These are phyloP conservation scores for Wickerhamomyces queroliae DNA, from an alignment of 805 yeast genomes.

Conservation along the genomic window DNA sequence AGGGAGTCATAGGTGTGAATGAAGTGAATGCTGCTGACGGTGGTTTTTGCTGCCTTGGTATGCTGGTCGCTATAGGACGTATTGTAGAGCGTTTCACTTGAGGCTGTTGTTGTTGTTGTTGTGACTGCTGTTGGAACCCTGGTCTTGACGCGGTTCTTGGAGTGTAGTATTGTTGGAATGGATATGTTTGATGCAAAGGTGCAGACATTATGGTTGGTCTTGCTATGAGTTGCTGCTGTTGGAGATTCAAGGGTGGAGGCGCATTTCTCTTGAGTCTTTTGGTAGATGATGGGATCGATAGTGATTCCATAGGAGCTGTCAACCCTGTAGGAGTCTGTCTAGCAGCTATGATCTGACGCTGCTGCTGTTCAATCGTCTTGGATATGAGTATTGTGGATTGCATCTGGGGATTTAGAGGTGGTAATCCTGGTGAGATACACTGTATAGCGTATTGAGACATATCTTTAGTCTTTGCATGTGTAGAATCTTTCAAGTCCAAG, in stretches of 20 bases:
- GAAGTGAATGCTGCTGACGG: slow-evolving; percentile 9
- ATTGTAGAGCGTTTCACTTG: too few species aligned
- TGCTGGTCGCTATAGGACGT: too few species aligned
- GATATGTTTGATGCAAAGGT: slow-evolving; percentile 24
- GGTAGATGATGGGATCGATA: slow-evolving; percentile 17
- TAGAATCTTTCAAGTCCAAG: slow-evolving; percentile 15
- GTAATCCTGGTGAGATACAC: slow-evolving; percentile 24
- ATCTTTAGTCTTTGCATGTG: slow-evolving; percentile 3
- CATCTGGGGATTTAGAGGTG: slow-evolving; percentile 23
- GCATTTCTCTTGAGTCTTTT: slow-evolving; percentile 24
- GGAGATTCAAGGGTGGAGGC: slow-evolving; percentile 25
- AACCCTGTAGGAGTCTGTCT: slow-evolving; percentile 10
- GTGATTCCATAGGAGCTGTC: slow-evolving; percentile 10
- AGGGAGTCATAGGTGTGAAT: slow-evolving; percentile 4
- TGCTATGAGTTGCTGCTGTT: slow-evolving; percentile 2
- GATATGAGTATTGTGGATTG: slow-evolving; percentile 20
- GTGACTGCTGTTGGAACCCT: neutral
- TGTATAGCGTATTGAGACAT: slow-evolving; percentile 21
- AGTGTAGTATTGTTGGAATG: slow-evolving; percentile 2
- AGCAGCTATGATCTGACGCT: slow-evolving; percentile 21
- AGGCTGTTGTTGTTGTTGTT: too few species aligned
- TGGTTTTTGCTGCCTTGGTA: too few species aligned
- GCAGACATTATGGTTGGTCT: slow-evolving; percentile 27
- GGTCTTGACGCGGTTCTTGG: neutral
- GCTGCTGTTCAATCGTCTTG: slow-evolving; percentile 21